Evolutionary conservation across 805 yeast species (phyloP).

Genomic region (Wickerhamomyces bovis): DNA sequence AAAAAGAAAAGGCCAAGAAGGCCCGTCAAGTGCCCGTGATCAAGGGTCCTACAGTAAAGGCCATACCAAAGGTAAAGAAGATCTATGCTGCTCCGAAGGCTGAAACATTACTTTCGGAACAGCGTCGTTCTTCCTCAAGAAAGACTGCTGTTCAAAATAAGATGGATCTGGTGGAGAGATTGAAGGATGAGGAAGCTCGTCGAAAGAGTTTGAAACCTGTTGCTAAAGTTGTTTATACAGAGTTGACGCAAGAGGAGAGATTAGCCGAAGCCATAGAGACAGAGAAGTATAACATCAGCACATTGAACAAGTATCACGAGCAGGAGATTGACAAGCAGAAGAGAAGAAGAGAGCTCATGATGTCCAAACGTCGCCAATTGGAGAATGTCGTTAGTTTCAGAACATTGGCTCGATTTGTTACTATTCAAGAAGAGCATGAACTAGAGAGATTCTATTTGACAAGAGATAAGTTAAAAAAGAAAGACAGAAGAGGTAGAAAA

Average conservation of each 20-base stretch:
- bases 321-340: conserved; percentile 79
- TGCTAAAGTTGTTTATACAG: conserved; percentile 34
- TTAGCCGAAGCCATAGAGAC: conserved; percentile 80
- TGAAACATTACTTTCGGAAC: conserved; percentile 43
- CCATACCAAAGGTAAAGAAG: conserved; percentile 27
- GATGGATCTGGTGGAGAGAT: conserved; percentile 64
- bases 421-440: conserved; percentile 60
- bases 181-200: conserved; percentile 62
- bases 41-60: conserved; percentile 23
- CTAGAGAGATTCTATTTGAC: conserved; percentile 36
- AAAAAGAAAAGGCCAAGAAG: conserved; percentile 25
- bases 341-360: conserved; percentile 65
- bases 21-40: conserved; percentile 28
- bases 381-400: conserved; percentile 50
- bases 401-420: conserved; percentile 43
- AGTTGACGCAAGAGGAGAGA: conserved; percentile 39
- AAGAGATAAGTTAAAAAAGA: conserved; percentile 34
- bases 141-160: conserved; percentile 72
- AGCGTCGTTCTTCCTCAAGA: conserved; percentile 72
- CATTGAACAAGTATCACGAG: conserved; percentile 73
- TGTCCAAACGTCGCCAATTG: conserved; percentile 58
- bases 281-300: conserved; percentile 66
- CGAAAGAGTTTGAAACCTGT: conserved; percentile 39
- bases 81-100: conserved; percentile 36
- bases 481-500: conserved; percentile 38